These are phyloP conservation scores for Pyrenophora seminiperda DNA, from an alignment of 2,329 filamentous ascomycete species.

Conservation along the genomic window DNA sequence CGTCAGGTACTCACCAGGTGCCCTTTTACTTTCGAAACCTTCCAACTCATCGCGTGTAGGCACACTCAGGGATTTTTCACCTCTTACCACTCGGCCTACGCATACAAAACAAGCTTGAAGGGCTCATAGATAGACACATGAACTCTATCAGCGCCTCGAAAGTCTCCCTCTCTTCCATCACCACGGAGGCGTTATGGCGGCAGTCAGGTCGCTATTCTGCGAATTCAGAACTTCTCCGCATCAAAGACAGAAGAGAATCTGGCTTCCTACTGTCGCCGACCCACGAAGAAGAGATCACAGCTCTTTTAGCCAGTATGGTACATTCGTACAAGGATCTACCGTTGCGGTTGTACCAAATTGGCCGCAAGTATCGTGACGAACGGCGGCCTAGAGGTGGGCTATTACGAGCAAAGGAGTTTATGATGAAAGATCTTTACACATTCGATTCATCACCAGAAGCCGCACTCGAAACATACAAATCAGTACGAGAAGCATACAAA, in stretches of 20 bases:
- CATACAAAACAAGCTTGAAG: slow-evolving; percentile 87
- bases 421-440: slow-evolving; percentile 98
- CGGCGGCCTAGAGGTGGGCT: slow-evolving; percentile 85
- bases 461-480: slow-evolving; percentile 80
- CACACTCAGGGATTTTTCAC: slow-evolving; percentile 90
- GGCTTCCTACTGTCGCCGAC: slow-evolving; percentile 84
- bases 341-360: slow-evolving; percentile 86
- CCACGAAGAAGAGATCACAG: slow-evolving; percentile 95
- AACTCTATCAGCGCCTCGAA: slow-evolving; percentile 77
- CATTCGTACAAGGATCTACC: slow-evolving; percentile 87
- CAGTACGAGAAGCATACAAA: slow-evolving; percentile 74
- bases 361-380: slow-evolving; percentile 94
- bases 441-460: slow-evolving; percentile 73
- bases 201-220: slow-evolving; percentile 79
- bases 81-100: slow-evolving; percentile 83
- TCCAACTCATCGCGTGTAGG: slow-evolving; percentile 54
- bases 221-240: slow-evolving; percentile 81
- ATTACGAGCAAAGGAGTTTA: slow-evolving; percentile 84
- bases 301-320: slow-evolving; percentile 72
- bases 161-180: slow-evolving; percentile 81
- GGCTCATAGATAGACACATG: slow-evolving; percentile 90
- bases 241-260: slow-evolving; percentile 77
- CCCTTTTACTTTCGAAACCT: neutral
- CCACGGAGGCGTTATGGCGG: slow-evolving; percentile 82
- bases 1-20: slow-evolving; percentile 43